A percentile compares a stretch with the other conserved stretches of the same genome.
phyloP scores from a whole-genome alignment of 2,329 filamentous ascomycete genomes.

The Beauveria scarabaeidicola region DNA sequence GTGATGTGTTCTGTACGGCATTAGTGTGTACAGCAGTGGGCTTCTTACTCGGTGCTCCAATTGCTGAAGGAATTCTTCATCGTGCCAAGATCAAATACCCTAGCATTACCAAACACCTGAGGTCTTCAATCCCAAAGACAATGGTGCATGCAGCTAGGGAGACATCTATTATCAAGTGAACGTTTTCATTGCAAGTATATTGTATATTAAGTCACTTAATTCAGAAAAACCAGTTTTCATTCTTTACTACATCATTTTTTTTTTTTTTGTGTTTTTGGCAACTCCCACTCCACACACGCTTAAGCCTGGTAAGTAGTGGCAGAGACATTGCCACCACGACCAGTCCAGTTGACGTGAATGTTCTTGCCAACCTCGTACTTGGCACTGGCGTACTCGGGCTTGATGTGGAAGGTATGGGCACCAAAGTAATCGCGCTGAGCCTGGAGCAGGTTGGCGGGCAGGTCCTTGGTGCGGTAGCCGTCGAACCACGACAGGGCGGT shows the following conservation, averaged over 20 bases:
- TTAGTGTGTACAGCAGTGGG: constrained; percentile 53
- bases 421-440: constrained; percentile 99
- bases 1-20: constrained; percentile 27
- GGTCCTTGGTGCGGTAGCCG: constrained; percentile 92
- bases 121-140: constrained; percentile 31
- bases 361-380: constrained; percentile 81
- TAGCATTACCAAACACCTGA: constrained; percentile 51
- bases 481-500: constrained; percentile 98
- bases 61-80: constrained; percentile 48
- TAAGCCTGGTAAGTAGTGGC: constrained; percentile 98
- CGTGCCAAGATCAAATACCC: constrained; percentile 46
- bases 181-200: not conserved
- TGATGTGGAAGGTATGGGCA: constrained; percentile 82
- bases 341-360: constrained; percentile 99
- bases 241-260: not conserved
- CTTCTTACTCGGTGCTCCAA: constrained; percentile 37
- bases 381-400: constrained; percentile 66
- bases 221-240: constrained; percentile 8
- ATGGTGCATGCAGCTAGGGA: constrained; percentile 49
- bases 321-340: constrained; percentile 92
- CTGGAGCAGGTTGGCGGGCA: constrained; percentile 96
- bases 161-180: constrained; percentile 27
- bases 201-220: constrained; percentile 5
- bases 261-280: not conserved
- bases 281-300: constrained; percentile 16